phyloP scores from a whole-genome alignment of 176 grass and related monocot species.

The Musa acuminata region DNA sequence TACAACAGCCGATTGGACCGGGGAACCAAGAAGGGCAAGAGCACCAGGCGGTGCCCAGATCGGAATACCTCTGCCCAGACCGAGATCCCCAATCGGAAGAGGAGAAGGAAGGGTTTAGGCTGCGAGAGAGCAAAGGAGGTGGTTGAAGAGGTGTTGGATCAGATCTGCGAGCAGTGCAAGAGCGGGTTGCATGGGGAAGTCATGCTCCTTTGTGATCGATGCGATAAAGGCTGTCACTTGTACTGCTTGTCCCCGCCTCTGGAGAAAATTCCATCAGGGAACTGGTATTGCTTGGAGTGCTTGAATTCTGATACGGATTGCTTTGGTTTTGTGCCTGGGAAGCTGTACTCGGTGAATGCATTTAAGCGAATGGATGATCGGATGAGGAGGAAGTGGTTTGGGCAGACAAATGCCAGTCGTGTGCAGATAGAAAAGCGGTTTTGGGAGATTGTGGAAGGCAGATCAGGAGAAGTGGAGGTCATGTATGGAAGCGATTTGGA shows the following conservation, averaged over 20 bases:
- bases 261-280: slow-evolving; percentile 49
- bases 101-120: slow-evolving; percentile 22
- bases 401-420: slow-evolving; percentile 40
- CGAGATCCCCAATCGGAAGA: slow-evolving; percentile 9
- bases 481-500: slow-evolving; percentile 96
- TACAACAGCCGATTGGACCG: slow-evolving; percentile 26
- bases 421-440: slow-evolving; percentile 82
- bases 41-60: background rate
- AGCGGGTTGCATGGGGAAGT: slow-evolving; percentile 77
- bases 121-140: slow-evolving; percentile 1
- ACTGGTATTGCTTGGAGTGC: slow-evolving; percentile 88
- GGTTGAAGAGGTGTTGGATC: slow-evolving; percentile 44
- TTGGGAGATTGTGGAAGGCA: slow-evolving; percentile 96
- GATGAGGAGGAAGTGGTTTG: slow-evolving; percentile 75
- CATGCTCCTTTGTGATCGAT: slow-evolving; percentile 88
- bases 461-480: slow-evolving; percentile 66
- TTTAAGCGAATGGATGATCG: slow-evolving; percentile 61
- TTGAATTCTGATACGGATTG: slow-evolving; percentile 64
- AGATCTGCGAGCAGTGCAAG: slow-evolving; percentile 83
- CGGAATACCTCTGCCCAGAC: slow-evolving; percentile 13
- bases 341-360: slow-evolving; percentile 43
- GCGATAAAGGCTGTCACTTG: slow-evolving; percentile 79
- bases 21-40: slow-evolving; percentile 3
- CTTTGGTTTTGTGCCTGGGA: slow-evolving; percentile 65
- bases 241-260: slow-evolving; percentile 77